Evolutionary conservation across 163 green algal genomes (phyloP), one percentile per base, ranked within the genome.

Genomic region (Scenedesmus sp.): DNA sequence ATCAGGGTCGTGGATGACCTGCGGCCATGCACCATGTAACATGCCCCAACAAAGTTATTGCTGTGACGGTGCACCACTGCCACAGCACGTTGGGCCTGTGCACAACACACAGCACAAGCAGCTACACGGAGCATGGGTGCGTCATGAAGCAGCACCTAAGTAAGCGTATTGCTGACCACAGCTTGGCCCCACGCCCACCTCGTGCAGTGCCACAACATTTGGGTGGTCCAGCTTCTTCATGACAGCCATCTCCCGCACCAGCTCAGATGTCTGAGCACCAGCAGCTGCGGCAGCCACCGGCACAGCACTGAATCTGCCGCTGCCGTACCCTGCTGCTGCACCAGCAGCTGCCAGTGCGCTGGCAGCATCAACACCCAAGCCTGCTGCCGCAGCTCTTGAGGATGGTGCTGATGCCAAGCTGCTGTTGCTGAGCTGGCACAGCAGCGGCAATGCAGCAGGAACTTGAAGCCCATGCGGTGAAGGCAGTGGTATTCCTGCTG

Each of bases 1-100:
- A 55, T 92, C 89, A 12, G 93, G 92, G 89, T 98, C 97, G 66
- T 98, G 94, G 18, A 98, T 97, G n/a, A 98, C 95, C 92, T 98
- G 81, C n/a, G 52, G 59, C 8, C 66, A 55, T 90, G 86, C 52
- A 70, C 4, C 54, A 18, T 66, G 15, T 52, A 81, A 18, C 66
- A 76, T 18, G 16, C 16, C 66, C 3, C 66, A 76, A 18, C 2
- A 18, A 2, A 76, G 2, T 16, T 16, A 2, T 76, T 76, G 66
- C 66, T 76, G 66, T 18, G 16, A 76, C 20, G 16, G 23, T 82
- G 73, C 73, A 82, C 18, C 18, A 55, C 23, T 26, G 73, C 9
- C 18, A n/a, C 34, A n/a, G 46, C 73, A n/a, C 34, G 9, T n/a
- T 82, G 18, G 23, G 3, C 8, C 23, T 26, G 23, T 0, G 15